Evolutionary conservation across 371 early-diverging fungal species (phyloP), one percentile per base, ranked within the genome.

Genomic region (Chytridium lagenaria): DNA sequence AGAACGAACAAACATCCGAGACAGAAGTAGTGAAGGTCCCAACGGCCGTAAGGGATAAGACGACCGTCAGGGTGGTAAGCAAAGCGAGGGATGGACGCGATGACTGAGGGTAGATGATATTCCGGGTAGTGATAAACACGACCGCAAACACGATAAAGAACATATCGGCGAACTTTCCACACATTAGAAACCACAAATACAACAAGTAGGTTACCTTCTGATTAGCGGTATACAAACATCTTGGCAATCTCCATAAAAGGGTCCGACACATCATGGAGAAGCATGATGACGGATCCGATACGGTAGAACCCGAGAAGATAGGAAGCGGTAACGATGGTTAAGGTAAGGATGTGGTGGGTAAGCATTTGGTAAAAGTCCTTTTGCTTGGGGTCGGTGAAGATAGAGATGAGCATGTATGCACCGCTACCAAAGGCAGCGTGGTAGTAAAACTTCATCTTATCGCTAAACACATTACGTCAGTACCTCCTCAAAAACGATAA

Each of bases 301-400:
- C 87, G 66, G 44, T 80, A 68, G 70, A 80, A 81, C 39, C 77
- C 78, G 51, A 59, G 78, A n/a, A 70, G 19, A 64, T 85, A 89
- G 64, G 75, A 76, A 23, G 83, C 79, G 22, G 70, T 64, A 28
- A 83, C 74, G 26, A 90, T 74, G 26, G 79, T 57, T 0, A 88
- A 51, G 0, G 91, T 90, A 1, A 83, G 69, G 28, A 83, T 23
- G 77, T 90, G 91, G 72, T 90, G 91, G 26, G 77, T 50, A 2
- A 86, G 52, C 83, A 89, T 83, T 10, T 68, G 76, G n/a, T 40
- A 16, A 40, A 78, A 76, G 68, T 86, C 86, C 59, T 74, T 75
- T 51, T 78, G 77, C 51, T 64, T 69, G 26, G 80, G 71, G 26
- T 52, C 72, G 39, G 71, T 72, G 39, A 73, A 73, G 59, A 76